Conservation (phyloP, 345 rosid species). For the Eucalyptus regnans region DNA sequence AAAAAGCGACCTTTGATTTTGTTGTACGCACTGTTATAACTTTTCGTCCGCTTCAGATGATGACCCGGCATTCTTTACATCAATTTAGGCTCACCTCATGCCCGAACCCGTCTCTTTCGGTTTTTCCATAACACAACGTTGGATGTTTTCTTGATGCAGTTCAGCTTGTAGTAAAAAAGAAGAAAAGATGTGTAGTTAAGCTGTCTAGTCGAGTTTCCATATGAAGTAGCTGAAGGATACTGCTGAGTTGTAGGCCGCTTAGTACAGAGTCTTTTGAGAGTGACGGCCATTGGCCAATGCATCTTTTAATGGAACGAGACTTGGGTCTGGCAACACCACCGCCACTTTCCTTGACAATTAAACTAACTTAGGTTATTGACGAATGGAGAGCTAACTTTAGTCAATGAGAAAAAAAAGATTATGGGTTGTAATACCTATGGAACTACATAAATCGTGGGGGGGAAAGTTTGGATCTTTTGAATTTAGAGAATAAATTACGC, state of each 20-base stretch:
- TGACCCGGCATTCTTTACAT: neutral
- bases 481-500: neutral
- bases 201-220: neutral
- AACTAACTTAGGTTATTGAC: neutral
- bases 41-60: neutral
- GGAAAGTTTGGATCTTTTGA: neutral
- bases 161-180: neutral
- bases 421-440: neutral
- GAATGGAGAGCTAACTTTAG: neutral
- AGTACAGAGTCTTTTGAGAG: neutral
- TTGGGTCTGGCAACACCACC: neutral
- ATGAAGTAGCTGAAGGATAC: neutral
- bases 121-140: neutral
- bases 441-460: neutral
- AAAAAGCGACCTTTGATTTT: too few species aligned
- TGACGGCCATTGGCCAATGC: neutral
- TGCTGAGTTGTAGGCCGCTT: neutral
- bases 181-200: neutral
- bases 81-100: neutral
- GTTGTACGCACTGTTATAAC: neutral
- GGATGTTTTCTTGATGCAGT: neutral
- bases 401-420: neutral
- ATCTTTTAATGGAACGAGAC: neutral
- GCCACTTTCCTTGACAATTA: neutral
- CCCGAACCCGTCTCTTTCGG: neutral